Evolutionary conservation across 129 eudicot genomes (phyloP).

Genomic region (Lonicera japonica): DNA sequence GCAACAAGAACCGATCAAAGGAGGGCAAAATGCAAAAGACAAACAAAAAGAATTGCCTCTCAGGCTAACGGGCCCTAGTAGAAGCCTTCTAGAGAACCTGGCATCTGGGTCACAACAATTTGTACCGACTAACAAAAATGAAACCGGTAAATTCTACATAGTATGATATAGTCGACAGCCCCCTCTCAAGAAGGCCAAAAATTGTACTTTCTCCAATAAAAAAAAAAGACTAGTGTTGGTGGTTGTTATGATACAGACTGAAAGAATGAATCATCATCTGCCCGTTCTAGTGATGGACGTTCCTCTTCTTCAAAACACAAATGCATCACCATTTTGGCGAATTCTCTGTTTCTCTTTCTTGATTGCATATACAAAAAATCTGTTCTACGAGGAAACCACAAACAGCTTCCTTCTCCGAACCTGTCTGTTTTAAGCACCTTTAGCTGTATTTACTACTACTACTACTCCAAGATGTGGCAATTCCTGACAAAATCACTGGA

Average conservation of each 20-base stretch:
- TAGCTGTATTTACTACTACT: constrained; percentile 15
- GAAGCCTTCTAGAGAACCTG: constrained; percentile 18
- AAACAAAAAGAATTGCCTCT: constrained; percentile 5
- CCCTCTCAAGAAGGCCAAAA: constrained; percentile 27
- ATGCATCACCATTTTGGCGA: constrained; percentile 24
- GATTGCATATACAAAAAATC: constrained; percentile 27
- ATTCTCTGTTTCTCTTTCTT: constrained; percentile 25
- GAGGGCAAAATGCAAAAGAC: constrained; percentile 2
- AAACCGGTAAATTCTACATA: constrained; percentile 15
- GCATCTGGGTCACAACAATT: constrained; percentile 18
- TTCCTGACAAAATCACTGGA: constrained; percentile 79
- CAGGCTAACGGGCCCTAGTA: constrained; percentile 17
- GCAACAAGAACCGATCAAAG: constrained; percentile 1
- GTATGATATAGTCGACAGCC: constrained; percentile 20
- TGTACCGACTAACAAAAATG: constrained; percentile 14
- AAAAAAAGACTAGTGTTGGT: constrained; percentile 16
- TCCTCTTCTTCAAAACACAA: constrained; percentile 23
- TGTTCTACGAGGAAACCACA: constrained; percentile 8
- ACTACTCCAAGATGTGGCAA: constrained; percentile 90
- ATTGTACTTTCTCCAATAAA: constrained; percentile 33
- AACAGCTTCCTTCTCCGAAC: constrained; percentile 17
- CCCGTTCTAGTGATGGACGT: constrained; percentile 28
- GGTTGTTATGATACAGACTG: constrained; percentile 47
- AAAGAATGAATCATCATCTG: constrained; percentile 46
- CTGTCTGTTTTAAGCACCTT: constrained; percentile 15